Percentiles rank a stretch among this genome's conserved stretches.
These are phyloP conservation scores for Monosporascus ibericus DNA, from an alignment of 2,329 filamentous ascomycete genomes.

Conservation along the genomic window DNA sequence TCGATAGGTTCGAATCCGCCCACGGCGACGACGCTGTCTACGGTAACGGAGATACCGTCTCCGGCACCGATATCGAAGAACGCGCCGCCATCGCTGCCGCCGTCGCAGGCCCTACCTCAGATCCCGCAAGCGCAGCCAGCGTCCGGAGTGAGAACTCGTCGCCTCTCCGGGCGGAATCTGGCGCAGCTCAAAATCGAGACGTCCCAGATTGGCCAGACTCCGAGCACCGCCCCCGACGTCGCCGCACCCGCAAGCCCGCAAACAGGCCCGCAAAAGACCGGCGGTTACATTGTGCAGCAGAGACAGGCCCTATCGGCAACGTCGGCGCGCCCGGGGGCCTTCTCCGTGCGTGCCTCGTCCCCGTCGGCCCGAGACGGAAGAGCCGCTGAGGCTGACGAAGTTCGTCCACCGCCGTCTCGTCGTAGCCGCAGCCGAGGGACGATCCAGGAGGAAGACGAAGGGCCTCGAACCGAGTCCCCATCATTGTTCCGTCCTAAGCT, in stretches of 20 bases:
- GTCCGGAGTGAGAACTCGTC: slow-evolving; percentile 61
- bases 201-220: slow-evolving; percentile 25
- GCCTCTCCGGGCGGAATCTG: slow-evolving; percentile 72
- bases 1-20: slow-evolving; percentile 68
- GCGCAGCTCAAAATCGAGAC: slow-evolving; percentile 91
- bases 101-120: slow-evolving; percentile 40
- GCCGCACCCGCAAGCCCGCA: slow-evolving; percentile 15
- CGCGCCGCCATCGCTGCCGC: slow-evolving; percentile 38
- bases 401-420: slow-evolving; percentile 23
- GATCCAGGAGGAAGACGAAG: slow-evolving; percentile 31
- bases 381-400: slow-evolving; percentile 10
- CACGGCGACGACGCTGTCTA: slow-evolving; percentile 63
- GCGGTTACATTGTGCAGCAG: slow-evolving; percentile 35
- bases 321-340: slow-evolving; percentile 25
- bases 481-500: slow-evolving; percentile 41
- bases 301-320: slow-evolving; percentile 35
- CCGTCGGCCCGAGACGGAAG: slow-evolving; percentile 24
- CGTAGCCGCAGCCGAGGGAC: slow-evolving; percentile 21
- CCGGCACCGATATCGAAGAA: slow-evolving; percentile 15
- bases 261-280: slow-evolving; percentile 6
- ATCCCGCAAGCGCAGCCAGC: slow-evolving; percentile 31
- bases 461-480: slow-evolving; percentile 47
- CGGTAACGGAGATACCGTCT: slow-evolving; percentile 58
- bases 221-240: slow-evolving; percentile 13
- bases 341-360: slow-evolving; percentile 27